Evolutionary conservation across 805 yeast genomes (phyloP), one percentile per base, ranked within the genome.

Genomic region (Kodamaea sagamina): DNA sequence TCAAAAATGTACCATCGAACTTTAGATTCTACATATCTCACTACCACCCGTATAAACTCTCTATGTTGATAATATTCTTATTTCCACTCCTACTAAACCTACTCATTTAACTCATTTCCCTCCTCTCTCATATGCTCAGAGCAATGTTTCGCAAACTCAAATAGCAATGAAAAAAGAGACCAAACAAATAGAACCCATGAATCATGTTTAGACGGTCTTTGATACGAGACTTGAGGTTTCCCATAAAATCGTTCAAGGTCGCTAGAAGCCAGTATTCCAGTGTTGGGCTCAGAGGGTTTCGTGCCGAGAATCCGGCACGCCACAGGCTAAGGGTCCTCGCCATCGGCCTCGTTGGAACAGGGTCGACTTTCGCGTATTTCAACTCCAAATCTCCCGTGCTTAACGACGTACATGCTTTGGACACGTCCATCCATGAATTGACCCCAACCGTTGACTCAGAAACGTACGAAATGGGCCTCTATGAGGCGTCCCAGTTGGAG

Each of bases 391-490:
- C 17, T n/a, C 15, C 26, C 7, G 22, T 27, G 4, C 36, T 47
- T 12, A 29, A 65, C 48, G 71, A 65, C 12, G 63, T 63, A 8
- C 62, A 59, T 46, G 63, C 66, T 10, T 50, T 62, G 1, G 63
- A 63, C 41, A 53, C 59, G 3, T 41, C 61, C 6, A 59, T 69
- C 13, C 77, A 74, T 49, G 62, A 57, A n/a, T 60, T 78, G 29
- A 46, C 44, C 4, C 76, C 86, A 0, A 77, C 71, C 44, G 57
- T 71, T 1, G 55, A 52, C 1, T 81, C 81, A 3, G 86, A 81
- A 27, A 86, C 95, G 0, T 84, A 71, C 61, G 93, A 86, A 57
- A 73, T 74, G 71, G 86, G 86, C 0, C 67, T 86, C 2, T 86
- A 70, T 57, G 44, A 63, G 9, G 70, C 86, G 0, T 84, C 90